Conservation (phyloP, 352 stramenopile genomes). For the Phytophthora syringae region DNA sequence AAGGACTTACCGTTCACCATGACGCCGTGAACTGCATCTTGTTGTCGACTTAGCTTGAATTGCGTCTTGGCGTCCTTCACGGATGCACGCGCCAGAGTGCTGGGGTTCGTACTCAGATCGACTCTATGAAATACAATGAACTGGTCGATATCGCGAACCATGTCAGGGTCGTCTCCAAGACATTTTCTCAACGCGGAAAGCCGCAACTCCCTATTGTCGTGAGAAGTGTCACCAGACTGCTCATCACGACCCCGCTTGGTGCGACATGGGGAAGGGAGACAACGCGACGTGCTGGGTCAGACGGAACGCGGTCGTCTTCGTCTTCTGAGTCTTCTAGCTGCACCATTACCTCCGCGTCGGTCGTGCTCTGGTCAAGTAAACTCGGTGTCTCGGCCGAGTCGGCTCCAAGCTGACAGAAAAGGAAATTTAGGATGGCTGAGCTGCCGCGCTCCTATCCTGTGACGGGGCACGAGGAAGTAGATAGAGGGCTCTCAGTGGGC, state of each 20-base stretch:
- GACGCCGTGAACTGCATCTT: not conserved
- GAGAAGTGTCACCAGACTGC: not conserved
- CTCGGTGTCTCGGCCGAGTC: not conserved
- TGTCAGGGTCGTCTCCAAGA: not conserved
- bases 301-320: not conserved
- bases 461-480: too few species aligned
- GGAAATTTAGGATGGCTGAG: not conserved
- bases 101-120: not conserved
- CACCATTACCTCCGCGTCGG: not conserved
- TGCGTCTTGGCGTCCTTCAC: not conserved
- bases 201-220: too few species aligned
- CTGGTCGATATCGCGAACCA: not conserved
- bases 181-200: too few species aligned
- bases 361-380: not conserved
- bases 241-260: not conserved
- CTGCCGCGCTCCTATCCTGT: not conserved
- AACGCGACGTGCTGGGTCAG: too few species aligned
- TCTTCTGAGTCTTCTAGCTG: conserved; percentile 5
- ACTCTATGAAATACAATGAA: not conserved
- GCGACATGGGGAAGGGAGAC: not conserved
- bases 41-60: not conserved
- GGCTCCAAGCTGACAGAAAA: not conserved
- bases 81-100: not conserved
- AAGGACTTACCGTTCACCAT: conserved; percentile 17
- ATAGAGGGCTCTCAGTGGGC: too few species aligned